phyloP scores from a whole-genome alignment of 768 basidiomycete genomes.

The Butyriboletus loyo region DNA sequence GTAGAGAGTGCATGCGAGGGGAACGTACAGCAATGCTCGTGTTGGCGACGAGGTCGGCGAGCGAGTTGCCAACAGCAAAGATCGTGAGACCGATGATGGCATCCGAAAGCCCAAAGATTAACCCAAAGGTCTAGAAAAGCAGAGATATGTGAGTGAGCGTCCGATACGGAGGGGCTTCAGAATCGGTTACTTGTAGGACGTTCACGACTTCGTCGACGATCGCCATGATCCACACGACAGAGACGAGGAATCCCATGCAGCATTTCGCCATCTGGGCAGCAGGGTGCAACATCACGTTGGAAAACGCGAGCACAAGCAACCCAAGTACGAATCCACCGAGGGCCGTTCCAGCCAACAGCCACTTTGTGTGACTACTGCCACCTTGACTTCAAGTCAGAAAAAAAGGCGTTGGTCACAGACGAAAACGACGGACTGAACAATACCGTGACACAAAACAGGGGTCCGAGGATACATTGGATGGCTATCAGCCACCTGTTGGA shows the following conservation, averaged over 20 bases:
- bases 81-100: conserved; percentile 96
- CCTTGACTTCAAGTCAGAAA: conserved; percentile 11
- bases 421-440: conserved; percentile 63
- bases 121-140: conserved; percentile 72
- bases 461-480: conserved; percentile 78
- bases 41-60: conserved; percentile 96
- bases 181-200: conserved; percentile 67
- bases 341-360: conserved; percentile 53
- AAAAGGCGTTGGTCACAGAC: neutral
- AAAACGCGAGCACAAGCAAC: conserved; percentile 56
- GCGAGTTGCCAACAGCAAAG: conserved; percentile 94
- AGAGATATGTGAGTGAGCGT: neutral
- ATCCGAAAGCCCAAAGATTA: conserved; percentile 93
- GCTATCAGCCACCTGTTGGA: conserved; percentile 86
- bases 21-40: conserved; percentile 82
- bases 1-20: neutral
- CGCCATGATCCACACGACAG: conserved; percentile 97
- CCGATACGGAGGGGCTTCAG: neutral
- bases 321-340: conserved; percentile 54
- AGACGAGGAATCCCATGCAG: conserved; percentile 85
- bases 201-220: conserved; percentile 96
- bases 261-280: conserved; percentile 69
- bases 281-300: conserved; percentile 54
- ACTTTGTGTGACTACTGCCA: conserved; percentile 41
- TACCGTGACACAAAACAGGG: conserved; percentile 70